Base-by-base conservation (phyloP, 2,329 filamentous ascomycete genomes). In the Aspergillus arachidicola region DNA sequence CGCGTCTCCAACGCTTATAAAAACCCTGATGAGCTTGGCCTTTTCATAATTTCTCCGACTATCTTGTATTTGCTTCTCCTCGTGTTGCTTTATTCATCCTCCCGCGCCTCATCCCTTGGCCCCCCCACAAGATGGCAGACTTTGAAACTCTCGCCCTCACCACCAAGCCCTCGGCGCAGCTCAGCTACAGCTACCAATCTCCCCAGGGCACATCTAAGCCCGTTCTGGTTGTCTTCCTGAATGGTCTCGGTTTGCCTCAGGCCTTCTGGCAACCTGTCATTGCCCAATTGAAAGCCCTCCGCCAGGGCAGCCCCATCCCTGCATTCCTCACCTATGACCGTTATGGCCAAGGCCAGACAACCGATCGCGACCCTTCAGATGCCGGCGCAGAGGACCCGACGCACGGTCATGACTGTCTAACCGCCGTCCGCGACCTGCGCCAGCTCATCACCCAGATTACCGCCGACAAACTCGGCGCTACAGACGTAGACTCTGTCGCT, bases 321-420 rank as follows among this genome's bases (percentile, higher is more conserved):
- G 75, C 77, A 16, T 71, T 87, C 21, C 75, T 88, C 4, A 82
- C 81, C 51, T 88, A 87, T 65, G 86, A 88, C 72, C 84, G 86
- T 48, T 87, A 82, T 66, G 85, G 86, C 10, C 86, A 88, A 71
- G 85, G 85, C 11, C 73, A 58, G 74, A 81, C 76, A 68, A 81
- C 71, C 55, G 83, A 85, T n/a, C 71, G 73, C 3, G 84, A 87
- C 56, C 80, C 77, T 0, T 63, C 69, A 3, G 78, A 79, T 46
- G 61, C 71, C 57, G 26, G 70, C 51, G 41, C 79, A 30, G 28
- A 78, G 28, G 69, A 78, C 10, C 72, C 45, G 4, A 48, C 23
- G 3, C 45, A 48, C 21, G 45, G 45, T 14, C 45, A 48, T 16
- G 45, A 48, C 45, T 48, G 21, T 16, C 12, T 48, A 5, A 48